Conservation (phyloP, 371 early-diverging fungal genomes). For the Funneliformis caledonium region DNA sequence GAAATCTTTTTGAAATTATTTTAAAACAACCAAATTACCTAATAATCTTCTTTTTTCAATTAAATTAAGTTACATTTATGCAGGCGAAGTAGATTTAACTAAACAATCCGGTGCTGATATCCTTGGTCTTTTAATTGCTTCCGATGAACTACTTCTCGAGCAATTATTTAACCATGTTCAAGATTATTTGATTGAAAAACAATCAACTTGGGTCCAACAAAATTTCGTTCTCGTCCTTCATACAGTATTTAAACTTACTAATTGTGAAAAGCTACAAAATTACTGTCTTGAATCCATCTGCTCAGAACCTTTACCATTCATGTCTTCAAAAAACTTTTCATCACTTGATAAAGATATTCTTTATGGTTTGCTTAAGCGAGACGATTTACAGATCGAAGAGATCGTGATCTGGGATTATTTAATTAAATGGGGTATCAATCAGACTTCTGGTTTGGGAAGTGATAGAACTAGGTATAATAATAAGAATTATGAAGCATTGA, state of each 20-base stretch:
- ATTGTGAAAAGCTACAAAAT: background rate
- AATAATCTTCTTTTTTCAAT: too few relatives aligned
- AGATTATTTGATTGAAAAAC: background rate
- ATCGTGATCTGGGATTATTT: constrained; percentile 18
- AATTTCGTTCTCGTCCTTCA: background rate
- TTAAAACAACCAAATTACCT: background rate
- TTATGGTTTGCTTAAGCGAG: constrained; percentile 2
- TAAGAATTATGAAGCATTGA: background rate
- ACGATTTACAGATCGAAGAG: constrained; percentile 25
- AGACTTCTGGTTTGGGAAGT: background rate
- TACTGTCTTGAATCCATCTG: background rate
- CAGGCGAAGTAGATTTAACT: background rate
- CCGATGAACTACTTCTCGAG: constrained; percentile 8
- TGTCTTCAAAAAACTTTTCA: background rate
- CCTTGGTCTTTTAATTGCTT: background rate
- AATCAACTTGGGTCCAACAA: constrained; percentile 17
- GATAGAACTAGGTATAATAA: background rate
- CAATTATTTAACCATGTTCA: background rate
- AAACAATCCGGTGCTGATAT: background rate
- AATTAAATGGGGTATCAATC: constrained; percentile 28
- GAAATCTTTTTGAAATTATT: too few relatives aligned
- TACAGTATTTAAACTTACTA: background rate
- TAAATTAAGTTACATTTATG: constrained; percentile 2
- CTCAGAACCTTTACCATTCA: background rate
- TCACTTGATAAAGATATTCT: constrained; percentile 11